Conservation (phyloP, 2,329 filamentous ascomycete genomes). For the Pseudogymnoascus verrucosus region DNA sequence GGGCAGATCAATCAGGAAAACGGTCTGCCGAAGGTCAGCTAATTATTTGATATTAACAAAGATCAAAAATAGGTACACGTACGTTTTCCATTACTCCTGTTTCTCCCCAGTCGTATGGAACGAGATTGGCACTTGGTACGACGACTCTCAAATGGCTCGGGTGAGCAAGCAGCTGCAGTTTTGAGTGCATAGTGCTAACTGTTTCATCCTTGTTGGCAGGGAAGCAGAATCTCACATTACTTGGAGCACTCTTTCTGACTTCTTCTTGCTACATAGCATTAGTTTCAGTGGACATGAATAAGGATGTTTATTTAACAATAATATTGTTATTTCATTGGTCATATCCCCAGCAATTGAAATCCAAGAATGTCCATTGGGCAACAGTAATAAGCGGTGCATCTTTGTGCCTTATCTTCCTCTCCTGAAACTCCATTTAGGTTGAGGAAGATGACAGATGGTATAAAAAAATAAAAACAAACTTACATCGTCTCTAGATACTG, state of each 20-base stretch:
- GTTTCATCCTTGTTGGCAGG: conserved; percentile 63
- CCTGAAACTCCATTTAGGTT: conserved; percentile 13
- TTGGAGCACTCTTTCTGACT: conserved; percentile 42
- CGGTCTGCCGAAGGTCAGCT: conserved; percentile 42
- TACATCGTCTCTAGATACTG: conserved; percentile 45
- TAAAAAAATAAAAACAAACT: conserved; percentile 15
- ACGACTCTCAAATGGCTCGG: conserved; percentile 66
- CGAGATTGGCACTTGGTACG: conserved; percentile 80
- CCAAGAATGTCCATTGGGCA: not conserved
- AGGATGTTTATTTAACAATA: no score
- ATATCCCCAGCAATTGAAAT: not conserved
- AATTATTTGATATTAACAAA: not conserved
- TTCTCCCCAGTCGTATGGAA: conserved; percentile 85
- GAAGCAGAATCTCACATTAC: conserved; percentile 66
- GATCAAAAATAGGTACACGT: conserved; percentile 21
- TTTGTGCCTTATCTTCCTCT: conserved; percentile 32
- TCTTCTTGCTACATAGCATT: conserved; percentile 36
- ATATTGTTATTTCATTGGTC: not conserved
- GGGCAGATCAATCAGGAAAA: conserved; percentile 90
- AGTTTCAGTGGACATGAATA: conserved; percentile 4
- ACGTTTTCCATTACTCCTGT: conserved; percentile 71
- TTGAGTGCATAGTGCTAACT: conserved; percentile 80
- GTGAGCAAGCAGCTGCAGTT: conserved; percentile 84
- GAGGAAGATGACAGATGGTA: not conserved
- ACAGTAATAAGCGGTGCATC: no score